Base-by-base conservation (phyloP, 768 basidiomycete species). In the Leucocoprinus birnbaumii region DNA sequence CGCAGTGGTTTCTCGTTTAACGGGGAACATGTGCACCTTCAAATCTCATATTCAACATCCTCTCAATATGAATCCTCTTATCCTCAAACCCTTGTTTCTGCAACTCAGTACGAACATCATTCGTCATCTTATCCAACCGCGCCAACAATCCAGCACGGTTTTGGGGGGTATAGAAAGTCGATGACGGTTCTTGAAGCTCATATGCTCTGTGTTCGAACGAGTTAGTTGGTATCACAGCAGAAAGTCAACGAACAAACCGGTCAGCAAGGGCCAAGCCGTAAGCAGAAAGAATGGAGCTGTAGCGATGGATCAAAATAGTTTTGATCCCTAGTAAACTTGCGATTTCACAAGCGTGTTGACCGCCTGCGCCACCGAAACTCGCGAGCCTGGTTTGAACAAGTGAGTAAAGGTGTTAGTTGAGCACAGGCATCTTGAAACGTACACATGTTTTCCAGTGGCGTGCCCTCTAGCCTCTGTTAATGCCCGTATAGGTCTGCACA, bases 231-330 rank as follows among this genome's bases (percentile, higher is more conserved):
- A 16, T 14, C 24, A 47, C 16, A 6, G 3, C 27, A 34, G 3
- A 48, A 19, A 18, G 47, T 19, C 6, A 22, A n/a, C 7, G 8
- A 16, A 54, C 69, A 11, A 57, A 80, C 79, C 80, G 75, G 68
- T 96, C 92, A 3, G 94, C 92, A 8, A 94, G 77, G 7, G 92
- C 91, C n/a, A 97, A 82, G 0, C 95, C 95, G 62, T 95, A 98
- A 0, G 95, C 94, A 1, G 92, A 94, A 3, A 98, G 74, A 52
- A 98, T 91, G 5, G 94, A 96, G 51, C 91, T 94, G 67, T 94
- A 93, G 21, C 89, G 83, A 66, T 94, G 94, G 48, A 97, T 88
- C 41, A 96, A 71, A 60, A 96, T 87, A 6, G 85, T 91, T 65
- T 85, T 86, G 62, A 97, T 96, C 3, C 93, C 93, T 3, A 98